phyloP scores from a whole-genome alignment of 306 rosid species.

The Gastrolobium villosum region DNA sequence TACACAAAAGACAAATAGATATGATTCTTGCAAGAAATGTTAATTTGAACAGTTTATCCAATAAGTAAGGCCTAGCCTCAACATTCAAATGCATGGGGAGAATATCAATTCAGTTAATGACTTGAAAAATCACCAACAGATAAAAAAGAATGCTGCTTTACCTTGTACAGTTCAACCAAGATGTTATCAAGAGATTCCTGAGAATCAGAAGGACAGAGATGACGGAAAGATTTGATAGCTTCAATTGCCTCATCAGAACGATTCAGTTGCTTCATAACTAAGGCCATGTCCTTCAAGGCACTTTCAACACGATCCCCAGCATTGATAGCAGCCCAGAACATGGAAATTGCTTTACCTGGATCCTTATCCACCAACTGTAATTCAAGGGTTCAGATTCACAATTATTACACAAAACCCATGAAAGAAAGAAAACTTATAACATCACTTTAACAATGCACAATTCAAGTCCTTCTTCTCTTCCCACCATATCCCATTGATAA shows the following conservation, averaged over 20 bases:
- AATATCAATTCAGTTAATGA: constrained; percentile 5
- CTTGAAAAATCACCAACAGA: not conserved
- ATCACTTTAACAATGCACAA: not conserved
- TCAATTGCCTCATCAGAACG: constrained; percentile 93
- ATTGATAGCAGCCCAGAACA: constrained; percentile 95
- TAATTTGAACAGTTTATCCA: not conserved
- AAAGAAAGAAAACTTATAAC: not conserved
- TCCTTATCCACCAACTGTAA: constrained; percentile 87
- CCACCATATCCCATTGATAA: not conserved
- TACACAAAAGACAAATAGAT: not conserved
- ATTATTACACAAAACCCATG: constrained; percentile 9
- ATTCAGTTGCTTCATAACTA: constrained; percentile 89
- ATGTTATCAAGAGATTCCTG: constrained; percentile 95
- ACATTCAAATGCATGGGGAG: constrained; percentile 9
- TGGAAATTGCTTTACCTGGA: constrained; percentile 78
- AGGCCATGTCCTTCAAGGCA: constrained; percentile 96
- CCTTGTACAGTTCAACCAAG: constrained; percentile 90
- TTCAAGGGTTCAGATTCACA: constrained; percentile 31
- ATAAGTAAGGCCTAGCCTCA: not conserved
- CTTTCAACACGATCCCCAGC: constrained; percentile 94
- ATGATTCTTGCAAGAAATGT: not conserved
- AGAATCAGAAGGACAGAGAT: constrained; percentile 80
- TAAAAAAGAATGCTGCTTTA: constrained; percentile 33
- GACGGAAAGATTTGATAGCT: constrained; percentile 92
- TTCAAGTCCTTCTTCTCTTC: constrained; percentile 18